These are phyloP conservation scores for Astrephomene gubernaculifera DNA, from an alignment of 139 green algal species.

Conservation along the genomic window DNA sequence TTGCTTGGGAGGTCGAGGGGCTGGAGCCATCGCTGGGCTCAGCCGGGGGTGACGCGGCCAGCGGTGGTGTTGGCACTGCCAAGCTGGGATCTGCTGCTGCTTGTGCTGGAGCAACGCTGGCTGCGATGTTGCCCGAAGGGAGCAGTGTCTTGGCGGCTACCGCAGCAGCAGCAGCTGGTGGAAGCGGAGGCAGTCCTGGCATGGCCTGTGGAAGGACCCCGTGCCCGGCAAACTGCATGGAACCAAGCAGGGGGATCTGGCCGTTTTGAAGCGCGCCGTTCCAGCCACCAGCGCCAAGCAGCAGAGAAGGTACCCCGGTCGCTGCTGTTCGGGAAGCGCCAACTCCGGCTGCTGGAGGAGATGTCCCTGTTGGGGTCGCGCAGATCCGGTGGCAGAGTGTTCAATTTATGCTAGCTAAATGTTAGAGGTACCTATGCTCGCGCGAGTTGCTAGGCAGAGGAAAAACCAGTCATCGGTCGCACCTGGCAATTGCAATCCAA, in stretches of 20 bases:
- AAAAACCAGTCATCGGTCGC: too few relatives aligned
- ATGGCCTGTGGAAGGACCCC: not conserved
- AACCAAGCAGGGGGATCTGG: not conserved
- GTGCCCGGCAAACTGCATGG: not conserved
- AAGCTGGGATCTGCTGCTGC: not conserved
- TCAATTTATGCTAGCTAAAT: too few relatives aligned
- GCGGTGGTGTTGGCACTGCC: conserved; percentile 23
- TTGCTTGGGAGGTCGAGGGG: conserved; percentile 12
- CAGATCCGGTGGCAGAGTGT: too few relatives aligned
- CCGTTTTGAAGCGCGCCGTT: not conserved
- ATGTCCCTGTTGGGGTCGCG: too few relatives aligned
- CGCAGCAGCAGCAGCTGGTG: not conserved
- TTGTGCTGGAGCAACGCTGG: not conserved
- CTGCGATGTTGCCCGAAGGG: not conserved
- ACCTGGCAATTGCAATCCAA: conserved; percentile 16
- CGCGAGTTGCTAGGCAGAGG: too few relatives aligned
- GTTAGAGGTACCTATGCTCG: too few relatives aligned
- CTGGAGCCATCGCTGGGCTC: conserved; percentile 35
- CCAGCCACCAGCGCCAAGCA: not conserved
- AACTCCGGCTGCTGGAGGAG: not conserved
- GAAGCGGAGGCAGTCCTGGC: not conserved
- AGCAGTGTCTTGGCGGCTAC: not conserved
- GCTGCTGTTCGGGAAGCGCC: not conserved
- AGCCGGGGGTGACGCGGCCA: not conserved
- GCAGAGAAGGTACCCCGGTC: not conserved